Evolutionary conservation across 2,329 filamentous ascomycete species (phyloP).

Genomic region (Monilinia laxa): DNA sequence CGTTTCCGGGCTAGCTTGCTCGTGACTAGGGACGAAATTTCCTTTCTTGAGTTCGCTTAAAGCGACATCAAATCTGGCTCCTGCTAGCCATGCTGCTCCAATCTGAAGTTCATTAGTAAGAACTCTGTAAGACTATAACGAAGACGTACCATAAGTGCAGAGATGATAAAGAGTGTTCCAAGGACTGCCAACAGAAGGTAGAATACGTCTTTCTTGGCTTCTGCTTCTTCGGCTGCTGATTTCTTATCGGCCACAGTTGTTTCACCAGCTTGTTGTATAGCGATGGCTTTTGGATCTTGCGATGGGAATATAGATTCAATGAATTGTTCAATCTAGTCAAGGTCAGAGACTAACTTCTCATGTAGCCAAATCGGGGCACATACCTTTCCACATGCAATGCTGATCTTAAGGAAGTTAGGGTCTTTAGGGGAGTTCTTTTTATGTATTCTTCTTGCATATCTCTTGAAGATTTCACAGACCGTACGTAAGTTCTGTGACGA

Average conservation of each 20-base stretch:
- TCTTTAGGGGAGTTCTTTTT: constrained; percentile 93
- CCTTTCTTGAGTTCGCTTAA: constrained; percentile 53
- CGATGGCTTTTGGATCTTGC: constrained; percentile 66
- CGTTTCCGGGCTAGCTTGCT: constrained; percentile 29
- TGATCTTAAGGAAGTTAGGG: constrained; percentile 89
- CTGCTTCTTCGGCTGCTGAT: constrained; percentile 52
- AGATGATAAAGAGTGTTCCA: constrained; percentile 67
- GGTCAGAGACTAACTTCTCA: constrained; percentile 45
- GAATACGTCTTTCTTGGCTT: constrained; percentile 56
- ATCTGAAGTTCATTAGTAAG: constrained; percentile 54
- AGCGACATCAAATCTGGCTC: constrained; percentile 77
- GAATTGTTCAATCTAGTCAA: constrained; percentile 72
- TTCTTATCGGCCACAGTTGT: constrained; percentile 42
- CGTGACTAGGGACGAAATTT: constrained; percentile 42
- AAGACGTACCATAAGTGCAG: constrained; percentile 69
- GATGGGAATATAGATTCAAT: constrained; percentile 91
- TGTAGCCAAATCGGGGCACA: constrained; percentile 30
- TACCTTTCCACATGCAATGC: constrained; percentile 83
- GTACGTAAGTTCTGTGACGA: constrained; percentile 86
- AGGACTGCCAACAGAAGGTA: constrained; percentile 68
- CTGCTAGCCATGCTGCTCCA: constrained; percentile 72
- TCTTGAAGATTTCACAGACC: constrained; percentile 78
- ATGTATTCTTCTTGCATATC: constrained; percentile 77
- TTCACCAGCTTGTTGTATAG: constrained; percentile 40
- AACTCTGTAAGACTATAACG: constrained; percentile 25